Percentiles rank a stretch among this genome's conserved stretches.
These are phyloP conservation scores for Skeletonema grethae DNA, from an alignment of 108 stramenopile genomes.

Conservation along the genomic window DNA sequence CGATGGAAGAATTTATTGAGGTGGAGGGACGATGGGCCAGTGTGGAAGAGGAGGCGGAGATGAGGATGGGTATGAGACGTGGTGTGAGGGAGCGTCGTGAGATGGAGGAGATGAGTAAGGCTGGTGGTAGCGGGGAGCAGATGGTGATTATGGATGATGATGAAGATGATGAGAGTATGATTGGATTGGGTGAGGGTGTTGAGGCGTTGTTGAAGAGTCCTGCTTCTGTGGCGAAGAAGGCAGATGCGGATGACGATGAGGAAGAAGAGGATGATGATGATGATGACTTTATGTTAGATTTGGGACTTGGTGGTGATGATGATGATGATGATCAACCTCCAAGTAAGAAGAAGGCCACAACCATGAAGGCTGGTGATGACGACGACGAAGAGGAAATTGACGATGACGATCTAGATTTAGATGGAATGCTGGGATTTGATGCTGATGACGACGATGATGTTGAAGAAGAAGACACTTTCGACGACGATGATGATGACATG, in stretches of 20 bases:
- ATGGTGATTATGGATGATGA: conserved; percentile 82
- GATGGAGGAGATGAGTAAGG: conserved; percentile 52
- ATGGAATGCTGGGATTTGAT: conserved; percentile 13
- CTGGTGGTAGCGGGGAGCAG: conserved; percentile 34
- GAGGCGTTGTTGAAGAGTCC: conserved; percentile 54
- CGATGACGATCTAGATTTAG: conserved; percentile 11
- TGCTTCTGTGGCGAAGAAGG: conserved; percentile 31
- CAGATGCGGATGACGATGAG: conserved; percentile 31
- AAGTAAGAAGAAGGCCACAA: conserved; percentile 8
- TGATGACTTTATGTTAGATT: conserved; percentile 58
- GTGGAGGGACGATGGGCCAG: conserved; percentile 79
- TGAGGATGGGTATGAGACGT: conserved; percentile 74
- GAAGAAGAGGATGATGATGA: conserved; percentile 48
- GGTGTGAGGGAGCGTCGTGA: conserved; percentile 73
- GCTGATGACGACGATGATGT: conserved; percentile 10
- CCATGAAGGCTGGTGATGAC: conserved; percentile 20
- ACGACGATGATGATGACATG: conserved; percentile 26
- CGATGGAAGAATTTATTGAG: conserved; percentile 88
- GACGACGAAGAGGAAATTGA: conserved; percentile 3
- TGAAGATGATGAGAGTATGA: conserved; percentile 69
- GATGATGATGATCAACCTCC: conserved; percentile 32
- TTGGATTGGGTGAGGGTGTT: conserved; percentile 72
- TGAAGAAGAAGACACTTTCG: conserved; percentile 25
- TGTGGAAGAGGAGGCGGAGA: conserved; percentile 83
- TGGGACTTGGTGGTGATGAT: conserved; percentile 67